Conservation (phyloP, 2,329 filamentous ascomycete species). For the Aureobasidium sp. region DNA sequence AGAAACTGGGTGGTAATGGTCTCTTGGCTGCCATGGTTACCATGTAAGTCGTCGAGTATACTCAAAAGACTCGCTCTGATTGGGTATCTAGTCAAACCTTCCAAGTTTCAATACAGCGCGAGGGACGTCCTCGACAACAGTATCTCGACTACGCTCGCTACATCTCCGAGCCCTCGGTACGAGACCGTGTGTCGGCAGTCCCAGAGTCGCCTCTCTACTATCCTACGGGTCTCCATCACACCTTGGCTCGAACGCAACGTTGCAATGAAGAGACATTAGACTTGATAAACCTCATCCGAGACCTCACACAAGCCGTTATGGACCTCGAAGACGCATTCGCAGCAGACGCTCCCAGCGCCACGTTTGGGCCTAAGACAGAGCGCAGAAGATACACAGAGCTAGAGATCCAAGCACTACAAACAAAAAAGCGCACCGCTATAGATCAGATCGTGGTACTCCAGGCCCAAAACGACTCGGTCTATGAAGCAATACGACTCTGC, state of each 20-base stretch:
- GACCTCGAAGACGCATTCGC: neutral
- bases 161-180: neutral
- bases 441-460: neutral
- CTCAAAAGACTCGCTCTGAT: neutral
- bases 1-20: slow-evolving; percentile 19
- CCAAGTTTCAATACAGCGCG: neutral
- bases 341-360: neutral
- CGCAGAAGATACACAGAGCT: neutral
- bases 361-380: neutral
- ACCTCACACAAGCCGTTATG: slow-evolving; percentile 1
- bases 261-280: neutral
- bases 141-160: slow-evolving; percentile 2
- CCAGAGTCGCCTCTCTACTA: slow-evolving; percentile 8
- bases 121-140: neutral
- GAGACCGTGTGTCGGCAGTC: neutral
- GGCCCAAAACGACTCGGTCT: slow-evolving; percentile 13
- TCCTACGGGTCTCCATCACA: neutral
- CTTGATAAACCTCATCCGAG: neutral
- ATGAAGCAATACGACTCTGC: slow-evolving; percentile 23
- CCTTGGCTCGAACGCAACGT: neutral
- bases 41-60: neutral
- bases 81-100: neutral
- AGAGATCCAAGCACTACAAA: neutral
- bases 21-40: slow-evolving; percentile 9
- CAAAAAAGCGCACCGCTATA: neutral